These are phyloP conservation scores for Zopfia rhizophila DNA, from an alignment of 2,329 filamentous ascomycete genomes.

Conservation along the genomic window DNA sequence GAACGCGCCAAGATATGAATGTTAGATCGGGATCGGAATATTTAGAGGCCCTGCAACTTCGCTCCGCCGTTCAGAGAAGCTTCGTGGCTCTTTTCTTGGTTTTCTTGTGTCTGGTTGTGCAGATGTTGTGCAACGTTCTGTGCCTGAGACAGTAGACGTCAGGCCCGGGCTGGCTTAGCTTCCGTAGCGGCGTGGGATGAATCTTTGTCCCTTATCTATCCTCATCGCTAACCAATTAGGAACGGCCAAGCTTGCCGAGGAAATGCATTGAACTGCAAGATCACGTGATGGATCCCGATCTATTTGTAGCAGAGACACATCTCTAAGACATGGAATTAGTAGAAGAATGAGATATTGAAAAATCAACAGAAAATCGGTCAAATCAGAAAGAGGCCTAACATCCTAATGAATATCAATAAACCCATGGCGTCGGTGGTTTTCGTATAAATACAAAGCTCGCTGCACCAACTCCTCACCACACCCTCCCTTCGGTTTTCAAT, in stretches of 20 bases:
- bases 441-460: too few species aligned
- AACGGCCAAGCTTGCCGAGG: conserved; percentile 15
- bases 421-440: too few species aligned
- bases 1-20: conserved; percentile 2
- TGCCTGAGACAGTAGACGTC: conserved; percentile 10
- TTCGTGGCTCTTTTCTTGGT: conserved; percentile 16
- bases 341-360: too few species aligned
- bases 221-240: conserved; percentile 18
- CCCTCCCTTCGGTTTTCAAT: too few species aligned
- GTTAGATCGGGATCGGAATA: not conserved
- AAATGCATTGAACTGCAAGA: conserved; percentile 11
- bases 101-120: conserved; percentile 6
- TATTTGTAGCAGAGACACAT: too few species aligned
- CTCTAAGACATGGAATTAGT: too few species aligned
- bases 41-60: not conserved
- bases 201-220: conserved; percentile 23
- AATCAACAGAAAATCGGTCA: too few species aligned
- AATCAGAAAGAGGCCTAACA: too few species aligned
- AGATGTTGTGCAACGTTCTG: not conserved
- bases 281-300: conserved; percentile 10
- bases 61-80: conserved; percentile 11
- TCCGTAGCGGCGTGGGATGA: conserved; percentile 19
- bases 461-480: too few species aligned
- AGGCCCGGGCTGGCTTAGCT: conserved; percentile 21
- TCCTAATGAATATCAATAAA: too few species aligned